Evolutionary conservation across 2,329 filamentous ascomycete genomes (phyloP).

Genomic region (Microcyclospora pomicola): DNA sequence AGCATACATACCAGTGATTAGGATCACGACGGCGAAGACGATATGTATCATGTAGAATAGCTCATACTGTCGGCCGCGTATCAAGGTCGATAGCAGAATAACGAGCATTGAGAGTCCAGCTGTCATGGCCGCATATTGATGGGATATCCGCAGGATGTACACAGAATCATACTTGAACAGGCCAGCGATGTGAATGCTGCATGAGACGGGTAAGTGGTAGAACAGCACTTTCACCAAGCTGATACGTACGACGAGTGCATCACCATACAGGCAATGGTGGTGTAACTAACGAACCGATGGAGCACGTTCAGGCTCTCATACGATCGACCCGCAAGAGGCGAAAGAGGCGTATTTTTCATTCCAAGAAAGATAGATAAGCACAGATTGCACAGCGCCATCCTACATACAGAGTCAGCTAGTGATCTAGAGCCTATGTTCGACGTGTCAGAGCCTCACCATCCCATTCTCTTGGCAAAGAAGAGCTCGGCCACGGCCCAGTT

Average conservation of each 20-base stretch:
- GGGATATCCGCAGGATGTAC: slow-evolving; percentile 3
- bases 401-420: not conserved
- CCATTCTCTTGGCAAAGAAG: slow-evolving; percentile 13
- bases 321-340: slow-evolving; percentile 11
- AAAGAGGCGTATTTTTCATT: slow-evolving; percentile 16
- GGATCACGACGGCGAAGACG: slow-evolving; percentile 6
- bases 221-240: not conserved
- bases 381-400: slow-evolving; percentile 14
- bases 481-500: slow-evolving; percentile 4
- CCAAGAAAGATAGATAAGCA: slow-evolving; percentile 12
- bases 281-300: slow-evolving; percentile 14
- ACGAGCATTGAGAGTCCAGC: slow-evolving; percentile 12
- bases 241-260: slow-evolving; percentile 11
- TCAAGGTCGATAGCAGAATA: slow-evolving; percentile 11
- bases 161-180: slow-evolving; percentile 5
- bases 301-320: slow-evolving; percentile 14
- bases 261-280: slow-evolving; percentile 9
- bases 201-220: not conserved
- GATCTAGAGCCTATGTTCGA: not conserved
- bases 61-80: slow-evolving; percentile 12
- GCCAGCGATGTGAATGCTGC: slow-evolving; percentile 6
- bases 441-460: slow-evolving; percentile 7
- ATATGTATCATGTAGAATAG: slow-evolving; percentile 13
- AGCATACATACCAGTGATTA: slow-evolving; percentile 9
- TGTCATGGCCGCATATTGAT: slow-evolving; percentile 10